A percentile compares a stretch with the other conserved stretches of the same genome.
Evolutionary conservation across 129 eudicot species (phyloP).

Genomic region (Tanacetum coccineum): DNA sequence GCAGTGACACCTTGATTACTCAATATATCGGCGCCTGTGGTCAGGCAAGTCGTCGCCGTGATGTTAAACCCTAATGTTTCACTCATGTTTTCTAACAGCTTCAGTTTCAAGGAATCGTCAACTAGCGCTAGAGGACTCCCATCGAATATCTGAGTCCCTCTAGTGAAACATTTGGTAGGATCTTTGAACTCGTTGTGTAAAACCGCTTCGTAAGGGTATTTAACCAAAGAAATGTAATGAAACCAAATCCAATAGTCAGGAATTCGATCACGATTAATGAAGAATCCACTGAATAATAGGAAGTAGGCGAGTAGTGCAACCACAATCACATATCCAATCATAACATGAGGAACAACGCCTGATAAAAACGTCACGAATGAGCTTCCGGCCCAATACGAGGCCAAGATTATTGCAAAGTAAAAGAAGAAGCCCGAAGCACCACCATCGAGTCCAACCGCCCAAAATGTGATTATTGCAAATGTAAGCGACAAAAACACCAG

Average conservation of each 20-base stretch:
- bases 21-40: slow-evolving; percentile 75
- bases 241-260: slow-evolving; percentile 96
- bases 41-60: slow-evolving; percentile 51
- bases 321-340: slow-evolving; percentile 86
- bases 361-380: slow-evolving; percentile 91
- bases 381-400: slow-evolving; percentile 93
- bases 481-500: slow-evolving; percentile 49
- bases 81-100: slow-evolving; percentile 54
- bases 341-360: slow-evolving; percentile 78
- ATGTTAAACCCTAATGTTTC: slow-evolving; percentile 55
- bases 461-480: slow-evolving; percentile 59
- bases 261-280: slow-evolving; percentile 80
- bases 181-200: slow-evolving; percentile 68
- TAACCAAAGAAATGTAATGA: slow-evolving; percentile 72
- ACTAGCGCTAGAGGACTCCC: slow-evolving; percentile 57
- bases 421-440: slow-evolving; percentile 67
- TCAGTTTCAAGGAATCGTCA: slow-evolving; percentile 48
- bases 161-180: slow-evolving; percentile 60
- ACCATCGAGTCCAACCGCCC: slow-evolving; percentile 55
- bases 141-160: slow-evolving; percentile 81
- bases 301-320: slow-evolving; percentile 85
- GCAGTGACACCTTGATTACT: slow-evolving; percentile 70
- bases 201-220: slow-evolving; percentile 91
- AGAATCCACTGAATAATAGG: slow-evolving; percentile 83
- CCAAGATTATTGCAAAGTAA: slow-evolving; percentile 52